Base-by-base conservation (phyloP, 1,284 basidiomycete species). In the Cystobasidiaceae sp. region DNA sequence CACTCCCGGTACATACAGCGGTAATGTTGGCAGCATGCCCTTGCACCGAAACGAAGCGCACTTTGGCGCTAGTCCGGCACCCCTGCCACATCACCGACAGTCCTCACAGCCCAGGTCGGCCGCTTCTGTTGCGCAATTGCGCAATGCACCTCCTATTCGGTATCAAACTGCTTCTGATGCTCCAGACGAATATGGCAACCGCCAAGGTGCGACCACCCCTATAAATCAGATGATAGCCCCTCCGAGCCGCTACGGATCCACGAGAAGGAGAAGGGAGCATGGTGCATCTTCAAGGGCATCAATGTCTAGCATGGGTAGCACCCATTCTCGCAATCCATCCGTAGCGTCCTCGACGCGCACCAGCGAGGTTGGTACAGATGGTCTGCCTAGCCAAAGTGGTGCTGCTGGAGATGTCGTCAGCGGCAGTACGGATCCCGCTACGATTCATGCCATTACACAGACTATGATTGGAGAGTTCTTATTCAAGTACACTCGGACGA, bases 391-490 rank as follows among this genome's bases (percentile, higher is more conserved):
- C 8, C 46, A 43, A 13, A 34, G 8, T 23, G 61, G 45, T n/a
- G 50, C 61, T 51, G 58, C 58, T 21, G 54, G 54, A 17, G 67
- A 61, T 23, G 67, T 44, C 5, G 57, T 61, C 4, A 61, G 63
- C 33, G 77, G 79, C 43, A 78, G 85, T 23, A 94, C 92, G 13
- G 93, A 97, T 76, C 90, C 91, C 1, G 77, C 81, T 1, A 80
- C 93, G 70, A 93, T 97, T 71, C 93, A 97, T 75, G 89, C 93
- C 1, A 97, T 98, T 74, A 98, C 94, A 4, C 93, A 97, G 81
- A 97, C 93, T 23, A 99, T 99, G 94, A 97, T 98, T 71, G 93
- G 94, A 69, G 94, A 97, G 81, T 97, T 93, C 79, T 79, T 98
- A 79, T 91, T 89, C 85, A 98, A 98, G 82, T 97, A 98, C 79